phyloP scores from a whole-genome alignment of 805 yeast species.

The Candida ipomoeae region DNA sequence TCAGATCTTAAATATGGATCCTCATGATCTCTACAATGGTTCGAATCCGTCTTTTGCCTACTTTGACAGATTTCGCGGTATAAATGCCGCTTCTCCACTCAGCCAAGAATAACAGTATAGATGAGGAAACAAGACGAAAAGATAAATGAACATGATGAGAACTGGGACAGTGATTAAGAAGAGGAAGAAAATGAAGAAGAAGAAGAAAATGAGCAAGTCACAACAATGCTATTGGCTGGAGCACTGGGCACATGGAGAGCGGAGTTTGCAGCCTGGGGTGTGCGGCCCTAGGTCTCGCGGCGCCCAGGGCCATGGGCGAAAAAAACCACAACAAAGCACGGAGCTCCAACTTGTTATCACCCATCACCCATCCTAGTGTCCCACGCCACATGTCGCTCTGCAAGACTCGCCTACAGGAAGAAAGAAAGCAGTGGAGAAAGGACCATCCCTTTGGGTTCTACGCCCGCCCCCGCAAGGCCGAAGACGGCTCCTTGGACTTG shows the following conservation, averaged over 20 bases:
- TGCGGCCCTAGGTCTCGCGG: not conserved
- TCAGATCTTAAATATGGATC: too few relatives aligned
- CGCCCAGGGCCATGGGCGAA: not conserved
- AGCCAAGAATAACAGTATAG: too few relatives aligned
- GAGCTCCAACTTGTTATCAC: not conserved
- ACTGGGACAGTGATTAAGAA: too few relatives aligned
- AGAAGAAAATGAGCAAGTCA: too few relatives aligned
- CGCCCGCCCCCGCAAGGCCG: slow-evolving; percentile 81
- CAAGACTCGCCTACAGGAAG: slow-evolving; percentile 84
- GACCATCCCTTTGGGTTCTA: slow-evolving; percentile 97
- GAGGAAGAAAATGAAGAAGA: too few relatives aligned
- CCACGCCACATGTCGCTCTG: slow-evolving; percentile 49
- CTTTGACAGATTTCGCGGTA: too few relatives aligned
- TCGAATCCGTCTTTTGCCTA: too few relatives aligned
- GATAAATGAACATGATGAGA: too few relatives aligned
- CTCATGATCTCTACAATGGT: too few relatives aligned
- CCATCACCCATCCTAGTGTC: not conserved
- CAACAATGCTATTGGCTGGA: too few relatives aligned
- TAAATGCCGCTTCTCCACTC: too few relatives aligned
- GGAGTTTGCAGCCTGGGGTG: not conserved
- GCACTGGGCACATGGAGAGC: not conserved
- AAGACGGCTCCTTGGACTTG: slow-evolving; percentile 80
- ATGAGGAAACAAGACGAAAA: too few relatives aligned
- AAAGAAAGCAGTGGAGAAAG: slow-evolving; percentile 95
- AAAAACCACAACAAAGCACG: not conserved